These are phyloP conservation scores for Ustilago crameri DNA, from an alignment of 1,284 basidiomycete genomes.

Conservation along the genomic window DNA sequence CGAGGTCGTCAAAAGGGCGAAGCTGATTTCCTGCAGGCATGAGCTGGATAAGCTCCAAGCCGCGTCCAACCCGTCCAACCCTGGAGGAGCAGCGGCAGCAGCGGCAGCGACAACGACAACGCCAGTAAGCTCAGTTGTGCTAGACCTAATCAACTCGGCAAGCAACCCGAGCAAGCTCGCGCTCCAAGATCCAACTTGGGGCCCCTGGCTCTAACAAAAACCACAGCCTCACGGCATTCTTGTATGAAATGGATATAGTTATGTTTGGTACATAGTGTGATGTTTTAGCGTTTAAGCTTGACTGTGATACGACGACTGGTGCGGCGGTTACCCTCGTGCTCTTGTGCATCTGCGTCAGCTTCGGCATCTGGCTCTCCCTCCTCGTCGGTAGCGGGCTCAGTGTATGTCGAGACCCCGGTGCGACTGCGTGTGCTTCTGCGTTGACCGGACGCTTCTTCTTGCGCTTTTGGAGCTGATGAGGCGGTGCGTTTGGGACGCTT, in stretches of 20 bases:
- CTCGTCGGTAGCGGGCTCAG: slow-evolving; percentile 9
- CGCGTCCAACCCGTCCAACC: background rate
- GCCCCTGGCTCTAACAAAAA: slow-evolving; percentile 32
- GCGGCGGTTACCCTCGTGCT: background rate
- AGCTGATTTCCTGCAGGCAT: slow-evolving; percentile 83
- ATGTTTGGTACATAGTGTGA: no score
- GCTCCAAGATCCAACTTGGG: slow-evolving; percentile 69
- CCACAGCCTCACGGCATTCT: no score
- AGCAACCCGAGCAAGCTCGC: slow-evolving; percentile 72
- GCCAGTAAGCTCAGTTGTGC: slow-evolving; percentile 77
- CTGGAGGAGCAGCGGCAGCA: background rate
- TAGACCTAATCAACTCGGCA: slow-evolving; percentile 80
- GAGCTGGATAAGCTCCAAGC: slow-evolving; percentile 76
- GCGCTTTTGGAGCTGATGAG: background rate
- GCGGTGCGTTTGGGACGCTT: slow-evolving; percentile 11
- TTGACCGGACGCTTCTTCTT: background rate
- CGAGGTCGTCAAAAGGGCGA: slow-evolving; percentile 83
- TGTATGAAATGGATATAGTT: no score
- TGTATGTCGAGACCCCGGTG: slow-evolving; percentile 6
- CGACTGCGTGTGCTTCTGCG: slow-evolving; percentile 13
- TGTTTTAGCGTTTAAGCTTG: no score
- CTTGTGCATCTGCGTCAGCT: slow-evolving; percentile 9
- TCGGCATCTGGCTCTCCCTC: slow-evolving; percentile 5
- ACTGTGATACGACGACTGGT: slow-evolving; percentile 8
- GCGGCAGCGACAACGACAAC: background rate